A percentile compares a stretch with the other conserved stretches of the same genome.
These are phyloP conservation scores for Umbelopsis isabellina DNA, from an alignment of 192 early-diverging fungal species.

Conservation along the genomic window DNA sequence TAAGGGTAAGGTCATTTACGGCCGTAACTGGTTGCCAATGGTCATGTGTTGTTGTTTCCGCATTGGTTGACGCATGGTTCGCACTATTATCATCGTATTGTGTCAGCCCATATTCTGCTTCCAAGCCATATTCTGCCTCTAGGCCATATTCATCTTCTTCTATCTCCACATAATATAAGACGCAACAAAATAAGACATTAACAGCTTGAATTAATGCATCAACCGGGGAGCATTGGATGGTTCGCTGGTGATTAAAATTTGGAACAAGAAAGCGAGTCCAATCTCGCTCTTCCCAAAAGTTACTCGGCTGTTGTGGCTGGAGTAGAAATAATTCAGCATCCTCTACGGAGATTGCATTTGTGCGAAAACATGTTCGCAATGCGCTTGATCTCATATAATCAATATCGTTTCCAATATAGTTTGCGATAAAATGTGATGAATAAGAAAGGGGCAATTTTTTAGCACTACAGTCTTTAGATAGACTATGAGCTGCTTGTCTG, in stretches of 20 bases:
- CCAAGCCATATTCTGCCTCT: neutral
- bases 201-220: neutral
- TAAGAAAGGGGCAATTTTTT: neutral
- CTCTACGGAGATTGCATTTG: constrained; percentile 4
- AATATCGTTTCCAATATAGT: neutral
- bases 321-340: constrained; percentile 7
- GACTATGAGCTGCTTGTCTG: too few relatives aligned
- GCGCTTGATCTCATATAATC: constrained; percentile 10
- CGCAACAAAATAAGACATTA: neutral
- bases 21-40: constrained; percentile 4
- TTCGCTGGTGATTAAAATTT: neutral
- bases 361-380: neutral
- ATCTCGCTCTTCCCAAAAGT: neutral
- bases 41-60: neutral
- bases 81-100: neutral
- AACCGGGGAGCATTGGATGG: neutral
- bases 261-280: neutral
- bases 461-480: too few relatives aligned
- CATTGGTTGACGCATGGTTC: neutral
- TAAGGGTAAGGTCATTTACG: constrained; percentile 3
- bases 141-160: constrained; percentile 14
- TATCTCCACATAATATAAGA: neutral
- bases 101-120: neutral
- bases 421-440: neutral
- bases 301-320: neutral